A percentile compares a stretch with the other conserved stretches of the same genome.
Evolutionary conservation across 1,284 basidiomycete genomes (phyloP).

Genomic region (Inonotus obliquus): DNA sequence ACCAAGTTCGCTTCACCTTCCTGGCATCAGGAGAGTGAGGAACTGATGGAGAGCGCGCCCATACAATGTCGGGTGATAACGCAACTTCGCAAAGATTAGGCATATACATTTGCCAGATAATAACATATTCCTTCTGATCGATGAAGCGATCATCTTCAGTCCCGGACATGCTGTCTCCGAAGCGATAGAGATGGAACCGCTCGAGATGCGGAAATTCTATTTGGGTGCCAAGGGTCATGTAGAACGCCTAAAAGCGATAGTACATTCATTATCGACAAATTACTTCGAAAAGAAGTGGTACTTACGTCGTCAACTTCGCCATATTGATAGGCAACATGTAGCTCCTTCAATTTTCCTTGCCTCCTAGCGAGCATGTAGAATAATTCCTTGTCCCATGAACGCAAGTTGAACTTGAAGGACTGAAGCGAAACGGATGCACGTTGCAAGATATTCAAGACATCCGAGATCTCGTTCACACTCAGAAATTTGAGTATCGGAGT

Average conservation of each 20-base stretch:
- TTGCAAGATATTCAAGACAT: constrained; percentile 3
- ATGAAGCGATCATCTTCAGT: constrained; percentile 5
- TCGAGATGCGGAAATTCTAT: constrained; percentile 19
- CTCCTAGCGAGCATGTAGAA: constrained; percentile 18
- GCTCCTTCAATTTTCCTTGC: constrained; percentile 11
- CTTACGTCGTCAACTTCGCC: constrained; percentile 14
- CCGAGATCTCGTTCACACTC: constrained; percentile 9
- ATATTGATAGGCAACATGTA: constrained; percentile 15
- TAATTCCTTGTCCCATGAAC: constrained; percentile 17
- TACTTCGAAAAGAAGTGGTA: neutral
- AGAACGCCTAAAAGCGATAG: constrained; percentile 12
- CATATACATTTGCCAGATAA: constrained; percentile 19
- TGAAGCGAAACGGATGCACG: constrained; percentile 2
- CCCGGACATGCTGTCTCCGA: constrained; percentile 13
- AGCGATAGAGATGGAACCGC: constrained; percentile 16
- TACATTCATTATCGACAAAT: neutral
- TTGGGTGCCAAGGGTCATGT: constrained; percentile 16
- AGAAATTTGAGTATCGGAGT: neutral
- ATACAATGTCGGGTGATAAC: constrained; percentile 15
- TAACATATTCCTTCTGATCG: constrained; percentile 18
- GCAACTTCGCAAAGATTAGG: constrained; percentile 19
- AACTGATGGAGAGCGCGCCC: neutral
- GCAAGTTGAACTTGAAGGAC: constrained; percentile 17
- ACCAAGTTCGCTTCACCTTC: neutral
- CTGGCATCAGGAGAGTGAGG: neutral